A percentile compares a stretch with the other conserved stretches of the same genome.
phyloP scores from a whole-genome alignment of 2,329 filamentous ascomycete species.

The Trichoderma brevicompactum region DNA sequence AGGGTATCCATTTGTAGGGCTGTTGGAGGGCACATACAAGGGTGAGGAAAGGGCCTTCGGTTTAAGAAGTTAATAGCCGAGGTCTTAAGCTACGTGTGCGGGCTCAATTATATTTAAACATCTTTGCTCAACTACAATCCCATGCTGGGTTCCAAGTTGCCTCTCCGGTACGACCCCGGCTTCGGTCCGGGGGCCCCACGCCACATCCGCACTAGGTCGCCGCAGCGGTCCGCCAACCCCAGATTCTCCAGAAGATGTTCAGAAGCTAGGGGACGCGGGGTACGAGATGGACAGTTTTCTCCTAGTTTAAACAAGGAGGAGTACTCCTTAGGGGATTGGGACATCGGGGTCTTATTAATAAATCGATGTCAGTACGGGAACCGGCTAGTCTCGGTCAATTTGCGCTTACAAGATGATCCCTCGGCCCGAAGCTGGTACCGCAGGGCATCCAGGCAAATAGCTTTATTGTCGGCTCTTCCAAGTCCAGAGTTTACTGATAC shows the following conservation, averaged over 20 bases:
- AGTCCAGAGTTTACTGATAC: too few relatives aligned
- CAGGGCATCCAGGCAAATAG: too few relatives aligned
- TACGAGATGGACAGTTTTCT: neutral
- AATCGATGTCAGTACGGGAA: neutral
- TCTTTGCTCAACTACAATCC: neutral
- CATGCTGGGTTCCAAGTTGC: neutral
- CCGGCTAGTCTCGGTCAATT: slow-evolving; percentile 15
- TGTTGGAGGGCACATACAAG: neutral
- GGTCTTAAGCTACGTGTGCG: slow-evolving; percentile 3
- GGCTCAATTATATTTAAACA: neutral
- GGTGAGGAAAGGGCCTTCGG: neutral
- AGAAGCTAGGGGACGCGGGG: slow-evolving; percentile 21
- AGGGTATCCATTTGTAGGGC: slow-evolving; percentile 23
- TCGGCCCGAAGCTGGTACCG: neutral
- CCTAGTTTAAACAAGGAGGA: neutral
- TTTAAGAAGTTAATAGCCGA: slow-evolving; percentile 16
- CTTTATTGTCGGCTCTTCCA: too few relatives aligned
- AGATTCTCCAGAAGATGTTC: slow-evolving; percentile 5
- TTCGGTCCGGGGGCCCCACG: slow-evolving; percentile 22
- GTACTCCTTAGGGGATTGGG: neutral
- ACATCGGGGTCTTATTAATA: neutral
- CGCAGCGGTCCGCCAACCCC: slow-evolving; percentile 25
- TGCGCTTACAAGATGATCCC: neutral
- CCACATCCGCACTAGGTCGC: slow-evolving; percentile 2
- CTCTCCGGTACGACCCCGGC: neutral